Evolutionary conservation across 2,329 filamentous ascomycete species (phyloP).

Genomic region (Ascochyta fabae): DNA sequence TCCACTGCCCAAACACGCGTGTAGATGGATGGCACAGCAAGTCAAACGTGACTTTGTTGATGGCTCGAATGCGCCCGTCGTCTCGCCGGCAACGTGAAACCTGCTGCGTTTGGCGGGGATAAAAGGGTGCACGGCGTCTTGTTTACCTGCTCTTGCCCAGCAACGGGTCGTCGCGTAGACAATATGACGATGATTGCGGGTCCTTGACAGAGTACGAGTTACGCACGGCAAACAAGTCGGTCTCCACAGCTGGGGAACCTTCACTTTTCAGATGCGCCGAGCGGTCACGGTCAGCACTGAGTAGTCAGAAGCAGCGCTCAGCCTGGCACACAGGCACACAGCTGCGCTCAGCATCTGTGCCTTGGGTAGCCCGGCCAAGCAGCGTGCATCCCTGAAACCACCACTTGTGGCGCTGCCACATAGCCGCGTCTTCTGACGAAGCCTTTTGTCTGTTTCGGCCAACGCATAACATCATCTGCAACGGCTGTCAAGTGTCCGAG

Average conservation of each 20-base stretch:
- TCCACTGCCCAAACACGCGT: slow-evolving; percentile 26
- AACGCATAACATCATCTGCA: slow-evolving; percentile 14
- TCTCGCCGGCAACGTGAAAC: slow-evolving; percentile 36
- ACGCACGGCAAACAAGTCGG: background rate
- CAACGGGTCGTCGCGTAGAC: slow-evolving; percentile 32
- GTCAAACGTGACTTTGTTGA: slow-evolving; percentile 28
- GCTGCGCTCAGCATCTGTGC: slow-evolving; percentile 7
- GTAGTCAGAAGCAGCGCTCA: slow-evolving; percentile 10
- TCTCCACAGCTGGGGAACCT: slow-evolving; percentile 14
- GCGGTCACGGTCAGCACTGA: background rate
- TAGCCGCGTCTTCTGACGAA: slow-evolving; percentile 17
- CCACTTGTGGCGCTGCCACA: slow-evolving; percentile 13
- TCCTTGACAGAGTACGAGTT: slow-evolving; percentile 7
- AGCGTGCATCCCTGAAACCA: slow-evolving; percentile 15
- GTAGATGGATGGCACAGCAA: slow-evolving; percentile 20
- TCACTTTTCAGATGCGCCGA: slow-evolving; percentile 7
- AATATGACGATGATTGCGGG: slow-evolving; percentile 15
- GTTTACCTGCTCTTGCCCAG: slow-evolving; percentile 34
- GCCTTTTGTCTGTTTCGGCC: slow-evolving; percentile 15
- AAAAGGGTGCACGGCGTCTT: slow-evolving; percentile 23
- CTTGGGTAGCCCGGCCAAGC: slow-evolving; percentile 18
- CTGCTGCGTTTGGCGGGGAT: slow-evolving; percentile 39
- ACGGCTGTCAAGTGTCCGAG: slow-evolving; percentile 5
- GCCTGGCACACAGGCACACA: slow-evolving; percentile 10
- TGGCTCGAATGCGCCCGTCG: slow-evolving; percentile 20